These are phyloP conservation scores for Aphanomyces invadans DNA, from an alignment of 352 stramenopile species.

Conservation along the genomic window DNA sequence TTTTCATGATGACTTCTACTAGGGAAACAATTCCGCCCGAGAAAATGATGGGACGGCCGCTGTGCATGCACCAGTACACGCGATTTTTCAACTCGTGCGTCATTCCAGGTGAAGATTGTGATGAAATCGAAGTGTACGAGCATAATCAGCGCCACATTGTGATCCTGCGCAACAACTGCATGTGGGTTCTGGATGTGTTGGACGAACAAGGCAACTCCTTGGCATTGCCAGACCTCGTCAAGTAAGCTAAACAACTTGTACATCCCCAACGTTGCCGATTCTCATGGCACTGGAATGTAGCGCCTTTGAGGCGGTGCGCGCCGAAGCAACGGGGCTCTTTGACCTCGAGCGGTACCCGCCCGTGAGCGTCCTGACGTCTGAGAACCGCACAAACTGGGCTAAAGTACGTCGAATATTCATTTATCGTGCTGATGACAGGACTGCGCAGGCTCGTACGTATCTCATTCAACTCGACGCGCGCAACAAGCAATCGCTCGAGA, in stretches of 20 bases:
- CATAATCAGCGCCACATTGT: constrained; percentile 89
- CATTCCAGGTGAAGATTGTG: constrained; percentile 86
- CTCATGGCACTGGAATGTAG: constrained; percentile 25
- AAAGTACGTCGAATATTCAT: constrained; percentile 47
- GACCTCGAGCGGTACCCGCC: constrained; percentile 79
- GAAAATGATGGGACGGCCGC: constrained; percentile 87
- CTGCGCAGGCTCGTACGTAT: constrained; percentile 53
- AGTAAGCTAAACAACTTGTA: no score
- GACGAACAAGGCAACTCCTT: constrained; percentile 63
- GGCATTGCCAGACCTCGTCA: constrained; percentile 64
- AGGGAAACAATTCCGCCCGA: constrained; percentile 89
- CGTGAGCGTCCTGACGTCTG: constrained; percentile 91
- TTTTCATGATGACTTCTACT: not conserved
- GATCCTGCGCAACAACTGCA: constrained; percentile 87
- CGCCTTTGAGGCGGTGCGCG: constrained; percentile 77
- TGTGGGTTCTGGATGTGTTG: constrained; percentile 76
- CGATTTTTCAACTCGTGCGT: constrained; percentile 96
- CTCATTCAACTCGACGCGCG: constrained; percentile 77
- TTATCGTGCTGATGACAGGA: not conserved
- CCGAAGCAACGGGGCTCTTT: constrained; percentile 79
- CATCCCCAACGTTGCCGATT: no score
- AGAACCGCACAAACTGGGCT: constrained; percentile 93
- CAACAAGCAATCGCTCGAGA: constrained; percentile 87
- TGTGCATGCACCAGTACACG: constrained; percentile 93
- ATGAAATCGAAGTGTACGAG: constrained; percentile 83